These are phyloP conservation scores for Aspergillaceae sp. DNA, from an alignment of 2,329 filamentous ascomycete species.

Conservation along the genomic window DNA sequence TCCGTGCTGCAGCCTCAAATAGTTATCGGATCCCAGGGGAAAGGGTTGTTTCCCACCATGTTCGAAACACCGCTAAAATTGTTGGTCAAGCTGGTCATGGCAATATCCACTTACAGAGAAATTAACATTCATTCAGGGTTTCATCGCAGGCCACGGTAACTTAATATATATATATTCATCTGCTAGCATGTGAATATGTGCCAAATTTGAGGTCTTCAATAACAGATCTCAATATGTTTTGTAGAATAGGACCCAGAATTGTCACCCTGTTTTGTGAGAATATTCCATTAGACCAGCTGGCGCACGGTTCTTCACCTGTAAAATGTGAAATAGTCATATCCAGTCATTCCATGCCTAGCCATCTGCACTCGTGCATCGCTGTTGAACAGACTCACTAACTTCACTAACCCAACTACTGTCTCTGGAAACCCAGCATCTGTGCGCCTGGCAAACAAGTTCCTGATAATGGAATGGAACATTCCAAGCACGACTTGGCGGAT, in stretches of 20 bases:
- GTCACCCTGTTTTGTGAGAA: slow-evolving; percentile 4
- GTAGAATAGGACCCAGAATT: slow-evolving; percentile 35
- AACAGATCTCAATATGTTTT: slow-evolving; percentile 47
- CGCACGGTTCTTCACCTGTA: slow-evolving; percentile 5
- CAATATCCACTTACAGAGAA: slow-evolving; percentile 40
- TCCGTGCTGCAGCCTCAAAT: too few relatives aligned
- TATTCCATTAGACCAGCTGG: slow-evolving; percentile 10
- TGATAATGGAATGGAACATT: too few relatives aligned
- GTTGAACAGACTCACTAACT: too few relatives aligned
- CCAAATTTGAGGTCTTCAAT: slow-evolving; percentile 36
- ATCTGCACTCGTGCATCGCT: too few relatives aligned
- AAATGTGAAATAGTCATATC: slow-evolving; percentile 1
- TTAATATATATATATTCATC: slow-evolving; percentile 18
- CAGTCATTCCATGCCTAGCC: not conserved
- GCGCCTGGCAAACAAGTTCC: too few relatives aligned
- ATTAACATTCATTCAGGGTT: slow-evolving; percentile 36
- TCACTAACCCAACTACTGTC: too few relatives aligned
- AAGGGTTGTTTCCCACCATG: slow-evolving; percentile 37
- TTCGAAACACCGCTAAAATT: slow-evolving; percentile 51
- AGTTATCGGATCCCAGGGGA: too few relatives aligned
- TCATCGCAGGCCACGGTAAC: slow-evolving; percentile 30
- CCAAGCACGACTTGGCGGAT: too few relatives aligned
- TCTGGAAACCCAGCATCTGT: too few relatives aligned
- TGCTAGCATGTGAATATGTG: slow-evolving; percentile 35
- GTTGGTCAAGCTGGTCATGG: slow-evolving; percentile 51